Conservation (phyloP, 2,329 filamentous ascomycete species). For the Alternaria incomplexa region DNA sequence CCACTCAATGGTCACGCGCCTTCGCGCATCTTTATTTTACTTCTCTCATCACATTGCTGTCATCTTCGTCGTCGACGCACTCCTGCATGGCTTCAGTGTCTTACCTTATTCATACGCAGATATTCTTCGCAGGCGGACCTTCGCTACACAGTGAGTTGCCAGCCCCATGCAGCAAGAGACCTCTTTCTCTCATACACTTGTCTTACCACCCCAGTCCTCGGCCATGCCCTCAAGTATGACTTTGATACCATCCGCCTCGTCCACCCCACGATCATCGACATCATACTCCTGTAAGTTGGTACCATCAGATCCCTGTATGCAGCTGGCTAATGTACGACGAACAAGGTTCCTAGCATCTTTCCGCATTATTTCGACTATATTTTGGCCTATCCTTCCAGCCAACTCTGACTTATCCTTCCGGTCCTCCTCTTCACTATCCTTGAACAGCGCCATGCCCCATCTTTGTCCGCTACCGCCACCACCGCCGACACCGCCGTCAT, state of each 20-base stretch:
- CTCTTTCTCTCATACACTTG: constrained; percentile 71
- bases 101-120: neutral
- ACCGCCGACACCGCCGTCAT: neutral
- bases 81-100: neutral
- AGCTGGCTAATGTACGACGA: neutral
- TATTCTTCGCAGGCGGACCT: neutral
- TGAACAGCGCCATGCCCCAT: neutral
- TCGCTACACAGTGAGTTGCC: neutral
- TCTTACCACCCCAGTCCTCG: constrained; percentile 77
- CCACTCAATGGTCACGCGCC: neutral
- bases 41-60: neutral
- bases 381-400: neutral
- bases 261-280: too few species aligned
- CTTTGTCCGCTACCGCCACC: neutral
- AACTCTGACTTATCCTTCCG: neutral
- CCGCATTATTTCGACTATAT: neutral
- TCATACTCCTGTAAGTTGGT: neutral
- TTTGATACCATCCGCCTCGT: too few species aligned
- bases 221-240: too few species aligned
- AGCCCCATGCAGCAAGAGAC: constrained; percentile 69
- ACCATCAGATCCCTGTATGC: neutral
- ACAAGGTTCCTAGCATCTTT: neutral
- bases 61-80: neutral
- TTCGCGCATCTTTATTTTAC: neutral
- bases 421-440: neutral